Percentiles rank a stretch among this genome's conserved stretches.
These are phyloP conservation scores for Candida nanaspora DNA, from an alignment of 805 yeast species.

Conservation along the genomic window DNA sequence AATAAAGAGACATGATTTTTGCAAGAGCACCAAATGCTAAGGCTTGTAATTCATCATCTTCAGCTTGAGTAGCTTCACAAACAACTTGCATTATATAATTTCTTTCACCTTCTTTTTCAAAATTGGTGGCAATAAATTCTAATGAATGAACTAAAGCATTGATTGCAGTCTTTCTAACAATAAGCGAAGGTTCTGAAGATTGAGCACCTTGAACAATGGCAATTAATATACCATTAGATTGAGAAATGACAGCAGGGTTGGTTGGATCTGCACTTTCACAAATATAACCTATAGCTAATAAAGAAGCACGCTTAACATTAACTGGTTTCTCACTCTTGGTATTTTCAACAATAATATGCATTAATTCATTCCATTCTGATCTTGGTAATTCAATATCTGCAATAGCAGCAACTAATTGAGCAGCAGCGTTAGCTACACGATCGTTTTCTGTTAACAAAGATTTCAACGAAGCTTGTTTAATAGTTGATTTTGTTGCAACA, in stretches of 20 bases:
- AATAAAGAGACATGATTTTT: constrained; percentile 83
- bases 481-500: constrained; percentile 44
- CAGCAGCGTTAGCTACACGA: constrained; percentile 80
- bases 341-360: constrained; percentile 76
- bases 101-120: constrained; percentile 90
- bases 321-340: constrained; percentile 75
- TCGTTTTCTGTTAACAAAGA: constrained; percentile 61
- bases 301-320: constrained; percentile 77
- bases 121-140: constrained; percentile 81
- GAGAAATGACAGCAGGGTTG: constrained; percentile 68
- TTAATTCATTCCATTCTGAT: constrained; percentile 82
- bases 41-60: constrained; percentile 75
- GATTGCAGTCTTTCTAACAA: constrained; percentile 83
- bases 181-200: constrained; percentile 61
- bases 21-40: constrained; percentile 95
- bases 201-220: constrained; percentile 98
- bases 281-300: constrained; percentile 88
- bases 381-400: constrained; percentile 93
- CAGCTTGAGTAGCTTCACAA: constrained; percentile 96
- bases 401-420: constrained; percentile 92
- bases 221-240: constrained; percentile 86
- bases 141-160: constrained; percentile 88
- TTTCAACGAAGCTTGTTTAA: constrained; percentile 57
- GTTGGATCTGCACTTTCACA: constrained; percentile 90
- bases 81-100: constrained; percentile 98